Evolutionary conservation across 768 basidiomycete species (phyloP).

Genomic region (Tylopilus cervinicoccineus): DNA sequence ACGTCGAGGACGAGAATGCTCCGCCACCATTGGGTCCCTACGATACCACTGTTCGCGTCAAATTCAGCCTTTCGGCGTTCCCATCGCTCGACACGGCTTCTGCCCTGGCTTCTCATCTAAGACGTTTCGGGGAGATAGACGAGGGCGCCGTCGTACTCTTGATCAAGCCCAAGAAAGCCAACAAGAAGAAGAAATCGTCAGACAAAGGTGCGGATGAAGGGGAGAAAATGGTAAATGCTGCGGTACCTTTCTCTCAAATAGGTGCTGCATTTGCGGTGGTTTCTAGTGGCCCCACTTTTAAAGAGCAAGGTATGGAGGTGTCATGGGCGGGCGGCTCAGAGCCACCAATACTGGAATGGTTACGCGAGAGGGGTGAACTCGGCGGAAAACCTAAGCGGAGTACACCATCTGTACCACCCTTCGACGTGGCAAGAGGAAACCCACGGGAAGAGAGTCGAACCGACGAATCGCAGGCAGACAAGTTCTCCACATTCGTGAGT

Average conservation of each 20-base stretch:
- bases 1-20: slow-evolving; percentile 40
- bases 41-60: slow-evolving; percentile 75
- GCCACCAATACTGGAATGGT: slow-evolving; percentile 67
- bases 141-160: slow-evolving; percentile 63
- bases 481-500: slow-evolving; percentile 44
- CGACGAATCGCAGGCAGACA: slow-evolving; percentile 13
- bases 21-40: slow-evolving; percentile 60
- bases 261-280: slow-evolving; percentile 75
- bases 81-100: slow-evolving; percentile 27
- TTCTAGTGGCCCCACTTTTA: slow-evolving; percentile 48
- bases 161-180: slow-evolving; percentile 50
- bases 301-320: slow-evolving; percentile 64
- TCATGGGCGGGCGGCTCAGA: slow-evolving; percentile 70
- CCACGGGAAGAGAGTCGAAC: neutral
- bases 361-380: slow-evolving; percentile 70
- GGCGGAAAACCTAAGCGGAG: slow-evolving; percentile 22
- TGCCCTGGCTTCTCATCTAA: slow-evolving; percentile 39
- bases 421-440: slow-evolving; percentile 10
- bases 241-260: slow-evolving; percentile 74
- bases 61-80: slow-evolving; percentile 56
- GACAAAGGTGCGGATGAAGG: slow-evolving; percentile 16
- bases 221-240: slow-evolving; percentile 59
- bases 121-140: slow-evolving; percentile 62
- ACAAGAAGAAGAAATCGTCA: slow-evolving; percentile 36
- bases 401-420: slow-evolving; percentile 19